These are phyloP conservation scores for Cyphellophora attinorum DNA, from an alignment of 2,329 filamentous ascomycete species.

Conservation along the genomic window DNA sequence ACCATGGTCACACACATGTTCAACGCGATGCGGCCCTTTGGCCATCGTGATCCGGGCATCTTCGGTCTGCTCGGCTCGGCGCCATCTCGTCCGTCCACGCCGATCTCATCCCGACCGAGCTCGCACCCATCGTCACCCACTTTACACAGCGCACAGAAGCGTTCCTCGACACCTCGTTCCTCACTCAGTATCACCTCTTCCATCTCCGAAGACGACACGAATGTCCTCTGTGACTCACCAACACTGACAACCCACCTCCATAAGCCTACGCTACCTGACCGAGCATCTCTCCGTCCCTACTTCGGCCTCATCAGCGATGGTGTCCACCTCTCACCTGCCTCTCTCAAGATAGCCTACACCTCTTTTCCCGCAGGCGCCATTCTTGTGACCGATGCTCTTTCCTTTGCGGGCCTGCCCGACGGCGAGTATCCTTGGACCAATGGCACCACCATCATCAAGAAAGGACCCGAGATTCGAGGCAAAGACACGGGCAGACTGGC, in stretches of 20 bases:
- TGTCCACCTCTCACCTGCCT: conserved; percentile 79
- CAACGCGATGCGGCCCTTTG: conserved; percentile 85
- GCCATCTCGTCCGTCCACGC: conserved; percentile 25
- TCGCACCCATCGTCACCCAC: conserved; percentile 6
- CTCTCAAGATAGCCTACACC: conserved; percentile 80
- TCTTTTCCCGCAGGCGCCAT: conserved; percentile 77
- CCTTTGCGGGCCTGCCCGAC: conserved; percentile 72
- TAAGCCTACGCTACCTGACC: conserved; percentile 20
- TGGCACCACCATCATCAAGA: conserved; percentile 47
- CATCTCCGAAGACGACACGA: conserved; percentile 8
- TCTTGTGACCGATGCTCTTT: conserved; percentile 88
- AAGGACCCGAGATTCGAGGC: conserved; percentile 61
- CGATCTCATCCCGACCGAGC: conserved; percentile 12
- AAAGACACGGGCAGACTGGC: conserved; percentile 73
- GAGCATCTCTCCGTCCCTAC: conserved; percentile 45
- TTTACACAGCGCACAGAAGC: conserved; percentile 12
- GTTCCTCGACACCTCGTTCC: conserved; percentile 13
- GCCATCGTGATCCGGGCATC: conserved; percentile 83
- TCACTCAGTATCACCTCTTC: conserved; percentile 15
- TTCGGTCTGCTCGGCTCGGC: conserved; percentile 72
- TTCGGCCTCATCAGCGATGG: conserved; percentile 89
- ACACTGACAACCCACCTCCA: not conserved
- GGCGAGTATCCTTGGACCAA: conserved; percentile 83
- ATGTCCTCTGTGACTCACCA: conserved; percentile 3
- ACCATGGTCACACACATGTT: conserved; percentile 90